Base-by-base conservation (phyloP, 495 filamentous ascomycete genomes). In the Neurospora cerealis region DNA sequence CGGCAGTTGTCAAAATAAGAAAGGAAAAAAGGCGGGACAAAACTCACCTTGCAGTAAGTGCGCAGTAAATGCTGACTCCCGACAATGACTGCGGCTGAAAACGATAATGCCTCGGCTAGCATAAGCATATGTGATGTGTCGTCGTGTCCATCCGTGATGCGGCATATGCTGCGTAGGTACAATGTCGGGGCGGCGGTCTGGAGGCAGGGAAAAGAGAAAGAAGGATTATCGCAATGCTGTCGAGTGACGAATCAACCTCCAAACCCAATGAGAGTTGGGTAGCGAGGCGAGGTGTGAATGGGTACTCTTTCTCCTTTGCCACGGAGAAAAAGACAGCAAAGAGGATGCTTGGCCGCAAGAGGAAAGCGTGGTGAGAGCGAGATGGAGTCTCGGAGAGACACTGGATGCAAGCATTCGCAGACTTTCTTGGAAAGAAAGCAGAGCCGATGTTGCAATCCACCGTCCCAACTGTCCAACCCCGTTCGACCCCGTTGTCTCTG, bases 171-270 rank as follows among this genome's bases (percentile, higher is more conserved):
- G 54, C 24, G 48, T 32, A 62, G 46, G 48, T 54, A 44, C 73
- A 72, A 69, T 60, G 60, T 74, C 36, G 73, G 48, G 46, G 69
- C 70, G 73, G 54, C 39, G 54, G 72, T 69, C 36, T 62, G 24
- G 54, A 34, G 54, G 54, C 54, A 13, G 54, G 24, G 24, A 62
- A 32, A 28, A 32, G 24, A 62, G 5, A 62, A 60, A 17, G 13
- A 62, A 62, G 24, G 48, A 32, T 62, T 62, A 21, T 24, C 2
- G 21, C 10, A 54, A 24, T 48, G n/a, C 46, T 54, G n/a, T 24
- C 46, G n/a, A 54, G 46, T 24, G 46, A 46, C 19, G 42, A 46
- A 21, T 54, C 21, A 21, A 28, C 21, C 46, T 54, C 46, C 21
- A 54, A 24, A 5, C 13, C 24, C 48, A 60, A 32, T 32, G 21